Conservation (phyloP, 768 basidiomycete genomes). For the Phanerodontia chrysosporium region DNA sequence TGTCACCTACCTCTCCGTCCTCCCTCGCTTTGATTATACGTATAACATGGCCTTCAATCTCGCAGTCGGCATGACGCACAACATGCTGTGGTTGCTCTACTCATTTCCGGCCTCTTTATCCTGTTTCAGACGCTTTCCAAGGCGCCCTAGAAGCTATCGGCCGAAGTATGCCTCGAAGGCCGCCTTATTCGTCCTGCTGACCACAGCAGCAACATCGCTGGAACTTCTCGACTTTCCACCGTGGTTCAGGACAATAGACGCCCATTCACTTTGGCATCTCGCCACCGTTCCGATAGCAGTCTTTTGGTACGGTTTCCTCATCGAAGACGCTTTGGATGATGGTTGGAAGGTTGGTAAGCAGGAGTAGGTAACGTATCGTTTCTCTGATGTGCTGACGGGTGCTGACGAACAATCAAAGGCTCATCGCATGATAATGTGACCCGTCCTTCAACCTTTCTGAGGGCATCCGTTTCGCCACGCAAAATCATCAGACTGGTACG, state of each 20-base stretch:
- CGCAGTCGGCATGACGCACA: slow-evolving; percentile 70
- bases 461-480: too few relatives aligned
- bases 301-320: slow-evolving; percentile 84
- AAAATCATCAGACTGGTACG: too few relatives aligned
- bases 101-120: slow-evolving; percentile 48
- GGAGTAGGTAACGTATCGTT: slow-evolving; percentile 13
- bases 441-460: too few relatives aligned
- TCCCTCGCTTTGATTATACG: slow-evolving; percentile 84
- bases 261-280: slow-evolving; percentile 92
- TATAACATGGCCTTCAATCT: slow-evolving; percentile 92
- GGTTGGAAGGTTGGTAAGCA: slow-evolving; percentile 53
- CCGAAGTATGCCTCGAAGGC: slow-evolving; percentile 52
- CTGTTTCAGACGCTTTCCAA: slow-evolving; percentile 51
- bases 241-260: slow-evolving; percentile 70
- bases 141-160: slow-evolving; percentile 50
- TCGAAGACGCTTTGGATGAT: slow-evolving; percentile 65
- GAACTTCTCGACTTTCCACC: slow-evolving; percentile 94
- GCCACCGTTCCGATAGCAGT: slow-evolving; percentile 73
- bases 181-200: slow-evolving; percentile 60
- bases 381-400: not conserved
- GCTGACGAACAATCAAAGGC: too few relatives aligned
- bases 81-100: slow-evolving; percentile 77
- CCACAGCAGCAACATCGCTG: slow-evolving; percentile 69
- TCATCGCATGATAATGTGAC: too few relatives aligned
- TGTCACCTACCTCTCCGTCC: slow-evolving; percentile 69